Evolutionary conservation across 2,329 filamentous ascomycete species (phyloP).

Genomic region (Aspergillus costaricaensis): DNA sequence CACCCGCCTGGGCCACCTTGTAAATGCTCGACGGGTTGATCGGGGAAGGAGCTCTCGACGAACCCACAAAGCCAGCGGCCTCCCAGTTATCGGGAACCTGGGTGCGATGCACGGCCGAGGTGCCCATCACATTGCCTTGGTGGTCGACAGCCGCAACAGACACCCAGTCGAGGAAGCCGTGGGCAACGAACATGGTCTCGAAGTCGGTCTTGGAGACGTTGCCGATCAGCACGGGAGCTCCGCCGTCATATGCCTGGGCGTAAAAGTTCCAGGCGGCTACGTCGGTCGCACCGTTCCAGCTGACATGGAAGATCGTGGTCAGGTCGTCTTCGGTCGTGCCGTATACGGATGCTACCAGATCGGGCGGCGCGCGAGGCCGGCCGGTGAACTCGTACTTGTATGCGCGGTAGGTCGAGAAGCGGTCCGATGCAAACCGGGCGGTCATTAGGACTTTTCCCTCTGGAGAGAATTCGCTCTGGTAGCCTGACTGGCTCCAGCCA

Average conservation of each 20-base stretch:
- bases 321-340: constrained; percentile 29
- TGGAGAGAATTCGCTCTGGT: constrained; percentile 34
- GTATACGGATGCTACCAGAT: constrained; percentile 31
- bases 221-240: constrained; percentile 25
- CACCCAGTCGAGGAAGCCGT: constrained; percentile 33
- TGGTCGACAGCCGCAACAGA: constrained; percentile 29
- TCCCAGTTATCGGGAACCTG: constrained; percentile 19
- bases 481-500: constrained; percentile 39
- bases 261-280: constrained; percentile 38
- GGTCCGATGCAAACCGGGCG: constrained; percentile 34
- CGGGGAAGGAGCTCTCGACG: not conserved
- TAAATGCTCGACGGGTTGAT: constrained; percentile 6
- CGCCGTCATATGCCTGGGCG: constrained; percentile 30
- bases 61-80: constrained; percentile 12
- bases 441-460: constrained; percentile 35
- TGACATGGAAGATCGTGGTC: constrained; percentile 36
- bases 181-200: constrained; percentile 34
- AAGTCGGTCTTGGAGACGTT: constrained; percentile 32
- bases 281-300: constrained; percentile 44
- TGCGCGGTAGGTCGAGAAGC: constrained; percentile 41
- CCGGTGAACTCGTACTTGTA: constrained; percentile 43
- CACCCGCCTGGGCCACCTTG: not conserved
- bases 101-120: constrained; percentile 17
- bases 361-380: constrained; percentile 32
- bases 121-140: constrained; percentile 25